Evolutionary conservation across 1,284 basidiomycete species (phyloP).

Genomic region (Rhodotorula glutinis): DNA sequence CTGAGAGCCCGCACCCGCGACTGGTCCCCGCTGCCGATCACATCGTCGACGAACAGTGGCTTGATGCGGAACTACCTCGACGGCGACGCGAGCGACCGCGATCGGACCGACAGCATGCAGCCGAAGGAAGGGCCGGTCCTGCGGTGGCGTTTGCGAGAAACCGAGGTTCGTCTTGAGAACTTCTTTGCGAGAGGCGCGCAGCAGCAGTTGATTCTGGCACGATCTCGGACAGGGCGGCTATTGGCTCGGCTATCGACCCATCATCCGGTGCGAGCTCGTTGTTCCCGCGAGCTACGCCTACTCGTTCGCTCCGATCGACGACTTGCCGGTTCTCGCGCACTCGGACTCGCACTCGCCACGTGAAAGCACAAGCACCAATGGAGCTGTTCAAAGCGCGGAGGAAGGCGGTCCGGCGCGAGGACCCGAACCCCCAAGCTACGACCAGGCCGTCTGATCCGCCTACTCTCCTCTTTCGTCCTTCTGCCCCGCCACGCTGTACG

Average conservation of each 20-base stretch:
- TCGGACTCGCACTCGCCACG: background rate
- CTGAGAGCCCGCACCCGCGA: constrained; percentile 29
- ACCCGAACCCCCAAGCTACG: background rate
- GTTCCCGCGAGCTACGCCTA: constrained; percentile 18
- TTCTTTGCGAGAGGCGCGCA: background rate
- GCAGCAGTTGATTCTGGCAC: background rate
- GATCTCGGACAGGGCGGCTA: constrained; percentile 21
- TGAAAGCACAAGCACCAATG: background rate
- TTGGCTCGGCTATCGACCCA: constrained; percentile 38
- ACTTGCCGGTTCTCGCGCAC: constrained; percentile 12
- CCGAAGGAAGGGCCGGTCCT: constrained; percentile 33
- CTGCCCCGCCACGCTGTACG: no score
- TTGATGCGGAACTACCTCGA: constrained; percentile 37
- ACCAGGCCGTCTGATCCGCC: background rate
- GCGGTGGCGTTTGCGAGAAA: constrained; percentile 32
- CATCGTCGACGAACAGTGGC: constrained; percentile 29
- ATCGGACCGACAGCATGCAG: background rate
- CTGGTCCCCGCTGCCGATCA: constrained; percentile 37
- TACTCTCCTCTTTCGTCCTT: no score
- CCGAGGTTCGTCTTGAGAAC: constrained; percentile 24
- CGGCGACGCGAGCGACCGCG: constrained; percentile 12
- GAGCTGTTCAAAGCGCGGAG: background rate
- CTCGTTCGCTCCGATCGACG: constrained; percentile 2
- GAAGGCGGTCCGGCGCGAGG: background rate
- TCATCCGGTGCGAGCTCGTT: constrained; percentile 34